Percentiles rank a stretch among this genome's conserved stretches.
Conservation (phyloP, 1,139 yeast genomes). For the Yamadazyma friedrichii region DNA sequence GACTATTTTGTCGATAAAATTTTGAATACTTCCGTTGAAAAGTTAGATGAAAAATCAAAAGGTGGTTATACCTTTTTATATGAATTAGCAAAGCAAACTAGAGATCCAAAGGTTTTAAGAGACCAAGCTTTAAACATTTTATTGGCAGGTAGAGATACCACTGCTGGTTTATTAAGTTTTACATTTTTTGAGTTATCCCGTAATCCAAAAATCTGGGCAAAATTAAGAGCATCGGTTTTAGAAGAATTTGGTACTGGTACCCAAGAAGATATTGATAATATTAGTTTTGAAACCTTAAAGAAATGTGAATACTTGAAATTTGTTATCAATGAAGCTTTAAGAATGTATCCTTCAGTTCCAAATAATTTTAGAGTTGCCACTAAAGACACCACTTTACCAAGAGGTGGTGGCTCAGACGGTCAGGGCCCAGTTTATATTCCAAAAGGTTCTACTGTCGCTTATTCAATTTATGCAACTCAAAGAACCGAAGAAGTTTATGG, state of each 20-base stretch:
- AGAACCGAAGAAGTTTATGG: constrained; percentile 43
- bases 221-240: constrained; percentile 33
- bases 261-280: constrained; percentile 26
- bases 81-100: constrained; percentile 45
- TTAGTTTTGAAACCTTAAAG: constrained; percentile 48
- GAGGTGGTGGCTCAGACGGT: constrained; percentile 51
- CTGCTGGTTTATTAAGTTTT: constrained; percentile 46
- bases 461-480: constrained; percentile 44
- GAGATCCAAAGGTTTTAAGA: constrained; percentile 40
- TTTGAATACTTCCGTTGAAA: constrained; percentile 21
- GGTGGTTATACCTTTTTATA: constrained; percentile 43
- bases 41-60: constrained; percentile 35
- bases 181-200: constrained; percentile 42
- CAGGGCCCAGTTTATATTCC: constrained; percentile 37
- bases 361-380: constrained; percentile 44
- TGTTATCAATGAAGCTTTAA: constrained; percentile 47
- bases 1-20: constrained; percentile 28
- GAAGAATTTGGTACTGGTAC: constrained; percentile 36
- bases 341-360: constrained; percentile 56
- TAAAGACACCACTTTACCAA: constrained; percentile 48
- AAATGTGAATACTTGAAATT: constrained; percentile 47
- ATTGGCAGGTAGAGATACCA: constrained; percentile 49
- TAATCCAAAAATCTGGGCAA: constrained; percentile 34
- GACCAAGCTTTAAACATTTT: constrained; percentile 47
- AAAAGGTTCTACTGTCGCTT: constrained; percentile 43